Conservation (phyloP, 2,329 filamentous ascomycete species). For the Pyrenochaeta sp. region DNA sequence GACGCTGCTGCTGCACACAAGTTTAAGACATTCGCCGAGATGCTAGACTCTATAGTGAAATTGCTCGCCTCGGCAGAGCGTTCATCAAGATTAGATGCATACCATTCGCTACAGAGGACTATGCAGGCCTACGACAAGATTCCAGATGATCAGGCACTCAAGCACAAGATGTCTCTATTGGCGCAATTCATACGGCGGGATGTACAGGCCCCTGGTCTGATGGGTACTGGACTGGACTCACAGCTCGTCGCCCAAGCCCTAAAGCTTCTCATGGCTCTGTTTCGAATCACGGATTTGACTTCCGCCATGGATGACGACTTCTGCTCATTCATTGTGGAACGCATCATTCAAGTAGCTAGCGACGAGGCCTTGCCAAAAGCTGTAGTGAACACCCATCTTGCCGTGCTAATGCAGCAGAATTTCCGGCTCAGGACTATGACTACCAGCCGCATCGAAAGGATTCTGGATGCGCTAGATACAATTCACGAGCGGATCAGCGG, state of each 20-base stretch:
- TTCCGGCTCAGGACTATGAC: conserved; percentile 81
- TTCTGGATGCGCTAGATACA: conserved; percentile 74
- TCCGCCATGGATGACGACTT: conserved; percentile 80
- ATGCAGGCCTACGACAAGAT: conserved; percentile 84
- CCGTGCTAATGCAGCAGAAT: conserved; percentile 80
- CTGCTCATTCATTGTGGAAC: conserved; percentile 79
- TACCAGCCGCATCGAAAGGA: conserved; percentile 70
- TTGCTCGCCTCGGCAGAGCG: conserved; percentile 80
- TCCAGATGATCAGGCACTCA: conserved; percentile 57
- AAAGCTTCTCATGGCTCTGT: conserved; percentile 77
- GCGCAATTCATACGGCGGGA: conserved; percentile 87
- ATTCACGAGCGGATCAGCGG: conserved; percentile 79
- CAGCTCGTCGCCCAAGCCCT: conserved; percentile 80
- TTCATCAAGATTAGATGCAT: conserved; percentile 81
- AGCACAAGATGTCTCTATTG: conserved; percentile 79
- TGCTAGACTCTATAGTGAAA: conserved; percentile 85
- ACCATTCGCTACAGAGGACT: conserved; percentile 78
- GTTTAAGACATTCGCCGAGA: conserved; percentile 72
- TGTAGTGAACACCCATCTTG: conserved; percentile 79
- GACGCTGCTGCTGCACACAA: conserved; percentile 55
- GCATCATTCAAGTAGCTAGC: conserved; percentile 77
- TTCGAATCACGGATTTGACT: conserved; percentile 76
- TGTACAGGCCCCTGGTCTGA: conserved; percentile 67
- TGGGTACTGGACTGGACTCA: conserved; percentile 66
- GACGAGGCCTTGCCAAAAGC: conserved; percentile 76